Evolutionary conservation across 2,329 filamentous ascomycete species (phyloP).

Genomic region (Leptographium lundbergii): DNA sequence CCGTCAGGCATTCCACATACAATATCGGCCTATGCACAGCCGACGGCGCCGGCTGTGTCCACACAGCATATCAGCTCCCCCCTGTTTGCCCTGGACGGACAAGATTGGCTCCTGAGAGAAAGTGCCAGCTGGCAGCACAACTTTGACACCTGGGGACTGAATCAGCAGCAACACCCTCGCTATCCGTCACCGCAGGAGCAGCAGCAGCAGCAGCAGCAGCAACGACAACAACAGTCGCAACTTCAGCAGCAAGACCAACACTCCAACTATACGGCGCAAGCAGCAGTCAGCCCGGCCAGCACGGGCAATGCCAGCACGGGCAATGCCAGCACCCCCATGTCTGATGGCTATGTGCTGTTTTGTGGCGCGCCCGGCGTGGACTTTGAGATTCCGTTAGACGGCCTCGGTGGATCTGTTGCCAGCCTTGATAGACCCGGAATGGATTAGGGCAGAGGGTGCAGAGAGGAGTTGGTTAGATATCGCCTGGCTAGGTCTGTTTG

Average conservation of each 20-base stretch:
- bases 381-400: conserved; percentile 14
- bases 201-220: conserved; percentile 2
- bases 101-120: conserved; percentile 46
- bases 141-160: conserved; percentile 40
- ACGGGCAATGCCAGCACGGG: conserved; percentile 1
- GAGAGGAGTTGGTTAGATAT: neutral
- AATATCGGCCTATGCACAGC: conserved; percentile 3
- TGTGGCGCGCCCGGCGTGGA: neutral
- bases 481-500: no score
- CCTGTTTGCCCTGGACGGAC: conserved; percentile 32
- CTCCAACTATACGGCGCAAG: neutral
- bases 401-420: conserved; percentile 13
- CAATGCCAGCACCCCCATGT: conserved; percentile 1
- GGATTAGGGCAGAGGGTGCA: neutral
- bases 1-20: neutral
- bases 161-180: conserved; percentile 7
- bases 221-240: neutral
- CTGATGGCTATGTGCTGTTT: conserved; percentile 4
- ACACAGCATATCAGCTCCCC: conserved; percentile 12
- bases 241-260: neutral
- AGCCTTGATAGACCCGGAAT: conserved; percentile 12
- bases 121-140: conserved; percentile 45
- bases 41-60: neutral
- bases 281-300: conserved; percentile 1
- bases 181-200: neutral